Evolutionary conservation across 2,329 filamentous ascomycete species (phyloP).

Genomic region (Xylaria hypoxylon): DNA sequence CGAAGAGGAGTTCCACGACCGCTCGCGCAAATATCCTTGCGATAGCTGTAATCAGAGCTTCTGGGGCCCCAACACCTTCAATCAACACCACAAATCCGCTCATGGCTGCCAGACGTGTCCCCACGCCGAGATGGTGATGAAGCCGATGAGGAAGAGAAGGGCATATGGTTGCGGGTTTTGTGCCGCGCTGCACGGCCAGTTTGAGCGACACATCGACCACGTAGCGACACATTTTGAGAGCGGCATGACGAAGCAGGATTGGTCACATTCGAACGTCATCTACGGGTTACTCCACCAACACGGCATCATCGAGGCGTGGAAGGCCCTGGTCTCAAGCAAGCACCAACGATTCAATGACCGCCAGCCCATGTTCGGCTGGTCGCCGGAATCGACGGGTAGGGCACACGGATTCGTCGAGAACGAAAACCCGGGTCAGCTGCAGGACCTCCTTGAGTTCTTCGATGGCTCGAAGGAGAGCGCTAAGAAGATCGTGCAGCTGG

Average conservation of each 20-base stretch:
- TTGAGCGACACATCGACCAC: slow-evolving; percentile 75
- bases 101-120: slow-evolving; percentile 74
- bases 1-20: slow-evolving; percentile 76
- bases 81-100: slow-evolving; percentile 74
- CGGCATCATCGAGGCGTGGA: slow-evolving; percentile 71
- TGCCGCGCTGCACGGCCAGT: slow-evolving; percentile 70
- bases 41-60: slow-evolving; percentile 76
- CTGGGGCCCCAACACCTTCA: slow-evolving; percentile 75
- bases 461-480: slow-evolving; percentile 68
- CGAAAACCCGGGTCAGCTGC: slow-evolving; percentile 71
- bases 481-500: slow-evolving; percentile 67
- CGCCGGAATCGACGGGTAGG: slow-evolving; percentile 65
- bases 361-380: slow-evolving; percentile 71
- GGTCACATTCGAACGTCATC: slow-evolving; percentile 76
- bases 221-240: slow-evolving; percentile 75
- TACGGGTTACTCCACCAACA: slow-evolving; percentile 76
- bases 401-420: slow-evolving; percentile 70
- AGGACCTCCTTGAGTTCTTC: slow-evolving; percentile 74
- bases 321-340: slow-evolving; percentile 62
- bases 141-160: slow-evolving; percentile 71
- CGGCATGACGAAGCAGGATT: slow-evolving; percentile 71
- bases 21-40: slow-evolving; percentile 75
- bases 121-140: slow-evolving; percentile 72
- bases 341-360: slow-evolving; percentile 59
- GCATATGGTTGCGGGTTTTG: slow-evolving; percentile 78